Conservation (phyloP, 768 basidiomycete genomes). For the Leucocoprinus leucothites region DNA sequence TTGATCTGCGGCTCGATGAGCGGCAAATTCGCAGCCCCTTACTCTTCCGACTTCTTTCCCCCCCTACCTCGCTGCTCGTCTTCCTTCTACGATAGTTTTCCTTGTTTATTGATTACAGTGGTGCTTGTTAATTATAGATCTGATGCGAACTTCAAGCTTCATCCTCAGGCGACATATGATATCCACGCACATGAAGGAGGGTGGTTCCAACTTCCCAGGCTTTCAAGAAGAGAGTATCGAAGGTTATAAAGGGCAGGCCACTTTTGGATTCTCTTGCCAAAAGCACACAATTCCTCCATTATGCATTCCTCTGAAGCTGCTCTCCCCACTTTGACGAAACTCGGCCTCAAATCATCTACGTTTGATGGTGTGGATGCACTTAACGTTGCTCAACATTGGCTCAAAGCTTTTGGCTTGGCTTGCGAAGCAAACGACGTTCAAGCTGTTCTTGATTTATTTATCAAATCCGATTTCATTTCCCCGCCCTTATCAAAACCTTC, state of each 20-base stretch:
- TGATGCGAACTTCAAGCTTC: too few species aligned
- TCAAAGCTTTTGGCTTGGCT: constrained; percentile 32
- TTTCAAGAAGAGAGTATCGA: background rate
- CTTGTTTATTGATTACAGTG: too few species aligned
- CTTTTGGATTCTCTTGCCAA: background rate
- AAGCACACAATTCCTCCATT: background rate
- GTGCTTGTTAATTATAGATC: too few species aligned
- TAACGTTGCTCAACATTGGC: constrained; percentile 37
- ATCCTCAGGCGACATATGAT: too few species aligned
- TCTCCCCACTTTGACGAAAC: constrained; percentile 27
- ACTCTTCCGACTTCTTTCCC: too few species aligned
- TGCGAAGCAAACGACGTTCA: constrained; percentile 30
- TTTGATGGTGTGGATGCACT: constrained; percentile 32
- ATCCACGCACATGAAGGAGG: too few species aligned
- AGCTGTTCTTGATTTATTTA: constrained; percentile 31
- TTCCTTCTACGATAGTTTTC: too few species aligned
- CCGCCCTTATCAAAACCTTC: constrained; percentile 7
- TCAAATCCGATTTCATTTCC: constrained; percentile 25
- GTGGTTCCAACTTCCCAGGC: too few species aligned
- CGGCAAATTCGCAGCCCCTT: too few species aligned
- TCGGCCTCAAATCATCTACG: constrained; percentile 22
- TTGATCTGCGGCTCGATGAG: too few species aligned
- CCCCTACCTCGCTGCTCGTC: too few species aligned
- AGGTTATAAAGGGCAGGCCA: background rate
- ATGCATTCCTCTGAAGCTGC: constrained; percentile 22